Base-by-base conservation (phyloP, 306 rosid species). In the Casuarina glauca region DNA sequence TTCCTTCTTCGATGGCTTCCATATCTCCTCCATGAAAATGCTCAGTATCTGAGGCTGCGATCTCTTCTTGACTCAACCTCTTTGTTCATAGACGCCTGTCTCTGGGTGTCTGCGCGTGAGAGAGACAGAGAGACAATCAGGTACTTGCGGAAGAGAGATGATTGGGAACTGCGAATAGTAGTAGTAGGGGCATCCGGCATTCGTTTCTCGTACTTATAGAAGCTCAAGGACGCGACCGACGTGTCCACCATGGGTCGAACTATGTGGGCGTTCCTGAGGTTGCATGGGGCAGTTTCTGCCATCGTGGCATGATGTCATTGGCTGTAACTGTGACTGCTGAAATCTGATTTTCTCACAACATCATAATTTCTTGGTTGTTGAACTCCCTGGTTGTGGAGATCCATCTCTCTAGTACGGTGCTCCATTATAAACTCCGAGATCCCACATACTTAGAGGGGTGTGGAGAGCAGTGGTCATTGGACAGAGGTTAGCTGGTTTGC, bases 1-100 rank as follows among this genome's bases (percentile, higher is more conserved):
- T 78, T 93, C 93, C 76, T 90, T 93, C 90, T 91, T 94, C 44
- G 97, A 81, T 49, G 82, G 20, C 88, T 94, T 94, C 97, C 94
- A 90, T 85, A 87, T 94, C 74, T 89, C 97, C 66, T 86, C 98
- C 98, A 94, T 87, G 32, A 78, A 26, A 19, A 55, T 41, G 62
- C 78, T 41, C 71, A 16, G 41, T 64, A 16, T 39, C 32, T 64
- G 70, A 5, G 48, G 13, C 8, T 16, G 70, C 8, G 4, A 52
- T 57, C 48, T 41, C 41, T 39, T 1, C 44, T 62, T 44, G 35
- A 42, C 39, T 61, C 1, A 10, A 61, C 67, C 11, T 26, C 43
- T 35, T 61, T 61, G 39, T 26, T 26, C 32, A 26, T 26, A 61
- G 26, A 35, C 11, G n/a, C 15, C n/a, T 38, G n/a, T 38, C 69